Evolutionary conservation across 2,329 filamentous ascomycete species (phyloP).

Genomic region (Fusarium camptoceras): DNA sequence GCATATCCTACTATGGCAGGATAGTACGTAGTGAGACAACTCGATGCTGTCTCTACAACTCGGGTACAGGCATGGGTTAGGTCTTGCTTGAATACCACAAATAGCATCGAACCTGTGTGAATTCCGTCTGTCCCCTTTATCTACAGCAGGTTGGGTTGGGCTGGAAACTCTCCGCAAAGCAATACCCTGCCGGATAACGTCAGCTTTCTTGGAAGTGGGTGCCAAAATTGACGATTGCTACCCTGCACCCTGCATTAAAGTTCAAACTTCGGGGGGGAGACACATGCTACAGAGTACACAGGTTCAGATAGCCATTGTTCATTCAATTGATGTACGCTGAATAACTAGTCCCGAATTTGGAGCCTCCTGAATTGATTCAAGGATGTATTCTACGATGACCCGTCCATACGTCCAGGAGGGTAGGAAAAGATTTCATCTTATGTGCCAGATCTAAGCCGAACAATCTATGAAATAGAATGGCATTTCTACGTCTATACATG

Average conservation of each 20-base stretch:
- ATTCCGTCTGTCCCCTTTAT: not conserved
- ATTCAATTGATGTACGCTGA: not conserved
- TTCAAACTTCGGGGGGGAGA: not conserved
- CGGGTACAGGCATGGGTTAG: not conserved
- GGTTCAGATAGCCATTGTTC: not conserved
- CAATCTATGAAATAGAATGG: not conserved
- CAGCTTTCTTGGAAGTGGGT: not conserved
- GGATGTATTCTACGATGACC: not conserved
- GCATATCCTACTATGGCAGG: not conserved
- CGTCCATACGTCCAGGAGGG: not conserved
- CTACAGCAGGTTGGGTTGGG: not conserved
- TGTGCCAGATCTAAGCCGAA: not conserved
- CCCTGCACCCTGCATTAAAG: not conserved
- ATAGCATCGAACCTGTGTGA: not conserved
- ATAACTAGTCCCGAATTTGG: not conserved
- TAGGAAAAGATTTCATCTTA: no score
- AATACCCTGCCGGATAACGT: constrained; percentile 1
- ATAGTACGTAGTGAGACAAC: not conserved
- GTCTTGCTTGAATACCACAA: not conserved
- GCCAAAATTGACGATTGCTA: not conserved
- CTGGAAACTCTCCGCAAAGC: not conserved
- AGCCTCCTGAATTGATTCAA: not conserved
- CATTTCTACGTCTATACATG: not conserved
- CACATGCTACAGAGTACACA: not conserved
- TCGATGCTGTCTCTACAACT: not conserved